Evolutionary conservation across 768 basidiomycete species (phyloP).

Genomic region (Agrocybe chaxingu): DNA sequence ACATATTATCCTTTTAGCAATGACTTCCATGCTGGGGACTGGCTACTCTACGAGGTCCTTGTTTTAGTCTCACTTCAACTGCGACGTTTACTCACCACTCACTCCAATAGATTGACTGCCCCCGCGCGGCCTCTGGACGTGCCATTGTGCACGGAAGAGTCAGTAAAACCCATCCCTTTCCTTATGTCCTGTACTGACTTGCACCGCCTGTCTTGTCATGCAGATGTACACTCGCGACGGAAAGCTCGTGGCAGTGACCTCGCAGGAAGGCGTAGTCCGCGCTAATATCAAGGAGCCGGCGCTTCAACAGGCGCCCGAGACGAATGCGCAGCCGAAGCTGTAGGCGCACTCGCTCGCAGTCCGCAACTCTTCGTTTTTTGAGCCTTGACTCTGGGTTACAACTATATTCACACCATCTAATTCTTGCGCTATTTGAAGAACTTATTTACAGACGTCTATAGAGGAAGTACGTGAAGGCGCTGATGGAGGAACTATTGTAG

Average conservation of each 20-base stretch:
- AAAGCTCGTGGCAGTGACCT: slow-evolving; percentile 66
- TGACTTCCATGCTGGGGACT: slow-evolving; percentile 74
- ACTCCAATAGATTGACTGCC: slow-evolving; percentile 53
- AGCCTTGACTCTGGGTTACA: no score
- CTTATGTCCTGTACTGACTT: background rate
- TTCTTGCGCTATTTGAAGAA: no score
- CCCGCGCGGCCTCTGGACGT: slow-evolving; percentile 62
- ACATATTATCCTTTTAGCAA: slow-evolving; percentile 39
- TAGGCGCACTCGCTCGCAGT: background rate
- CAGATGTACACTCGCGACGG: slow-evolving; percentile 72
- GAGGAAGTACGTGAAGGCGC: no score
- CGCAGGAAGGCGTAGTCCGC: slow-evolving; percentile 79
- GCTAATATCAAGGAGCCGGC: slow-evolving; percentile 44
- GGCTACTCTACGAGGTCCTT: slow-evolving; percentile 74
- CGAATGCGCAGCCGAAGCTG: slow-evolving; percentile 8
- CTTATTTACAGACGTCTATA: no score
- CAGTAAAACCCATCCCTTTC: slow-evolving; percentile 18
- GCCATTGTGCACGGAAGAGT: slow-evolving; percentile 72
- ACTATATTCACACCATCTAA: no score
- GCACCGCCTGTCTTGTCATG: background rate
- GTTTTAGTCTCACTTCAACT: slow-evolving; percentile 5
- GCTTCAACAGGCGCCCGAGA: slow-evolving; percentile 15
- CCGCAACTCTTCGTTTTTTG: background rate
- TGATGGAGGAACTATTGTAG: no score
- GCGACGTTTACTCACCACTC: background rate